Base-by-base conservation (phyloP, 139 green algal species). In the Medakamo hakoo region DNA sequence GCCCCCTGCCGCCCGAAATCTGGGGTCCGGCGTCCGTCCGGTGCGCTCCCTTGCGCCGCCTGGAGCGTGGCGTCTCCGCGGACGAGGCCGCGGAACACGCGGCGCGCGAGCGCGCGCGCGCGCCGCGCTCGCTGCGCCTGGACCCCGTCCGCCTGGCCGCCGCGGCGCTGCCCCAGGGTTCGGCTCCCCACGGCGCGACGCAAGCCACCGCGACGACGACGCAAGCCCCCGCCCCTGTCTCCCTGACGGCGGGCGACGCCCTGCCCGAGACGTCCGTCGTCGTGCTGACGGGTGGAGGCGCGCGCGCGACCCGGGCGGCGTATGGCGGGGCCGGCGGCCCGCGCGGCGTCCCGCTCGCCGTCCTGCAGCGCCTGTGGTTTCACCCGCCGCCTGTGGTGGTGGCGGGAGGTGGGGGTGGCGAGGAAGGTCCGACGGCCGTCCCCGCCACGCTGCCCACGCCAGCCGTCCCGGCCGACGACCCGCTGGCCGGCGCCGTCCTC, bases 301-400 rank as follows among this genome's bases (percentile, higher is more conserved):
- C 65, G 40, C 60, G 59, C 30, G 23, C 84, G 30, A 70, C 66
- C 28, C 65, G 63, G 28, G 55, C 58, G n/a, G n/a, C n/a, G n/a
- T n/a, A n/a, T n/a, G n/a, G n/a, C n/a, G n/a, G n/a, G n/a, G n/a
- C n/a, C n/a, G n/a, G n/a, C n/a, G n/a, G n/a, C n/a, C n/a, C n/a
- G n/a, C n/a, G n/a, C 60, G 73, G 75, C 52, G 52, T 70, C 24
- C 31, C 59, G 27, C 63, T 89, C 14, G 65, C 64, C 4, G 72
- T 90, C 22, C 64, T 73, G 32, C 83, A 89, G 71, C 71, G 71
- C 0, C 75, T 90, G 32, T 81, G 72, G 71, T 63, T 24, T n/a
- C 55, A 62, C 5, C 66, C 75, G 49, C 62, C 70, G 20, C 20
- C 63, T 4, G 30, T 58, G 27, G 60, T 55, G 23, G 29, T 56